These are phyloP conservation scores for Aurifilum marmelostoma DNA, from an alignment of 2,329 filamentous ascomycete species.

Conservation along the genomic window DNA sequence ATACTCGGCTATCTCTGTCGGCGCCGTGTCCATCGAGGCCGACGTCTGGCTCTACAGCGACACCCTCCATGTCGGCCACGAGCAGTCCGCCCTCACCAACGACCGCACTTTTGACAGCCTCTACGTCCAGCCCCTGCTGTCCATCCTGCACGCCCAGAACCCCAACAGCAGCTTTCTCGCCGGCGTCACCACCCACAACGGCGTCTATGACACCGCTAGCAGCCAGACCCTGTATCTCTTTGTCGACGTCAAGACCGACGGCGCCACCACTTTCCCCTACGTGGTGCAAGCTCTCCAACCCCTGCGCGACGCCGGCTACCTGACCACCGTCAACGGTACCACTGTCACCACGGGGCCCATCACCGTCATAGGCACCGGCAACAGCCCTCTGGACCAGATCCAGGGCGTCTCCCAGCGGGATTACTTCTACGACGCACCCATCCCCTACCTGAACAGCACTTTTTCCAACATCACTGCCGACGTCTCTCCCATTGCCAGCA, in stretches of 20 bases:
- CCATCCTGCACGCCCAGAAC: conserved; percentile 58
- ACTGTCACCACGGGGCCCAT: conserved; percentile 56
- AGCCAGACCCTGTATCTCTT: conserved; percentile 61
- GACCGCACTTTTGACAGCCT: conserved; percentile 61
- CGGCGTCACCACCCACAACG: conserved; percentile 43
- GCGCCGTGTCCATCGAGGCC: conserved; percentile 67
- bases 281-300: conserved; percentile 58
- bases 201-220: conserved; percentile 58
- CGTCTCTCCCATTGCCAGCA: conserved; percentile 36
- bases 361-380: conserved; percentile 69
- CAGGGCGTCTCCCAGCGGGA: conserved; percentile 60
- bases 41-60: conserved; percentile 65
- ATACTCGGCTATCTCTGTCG: conserved; percentile 61
- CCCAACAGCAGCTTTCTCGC: conserved; percentile 49
- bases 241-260: conserved; percentile 68
- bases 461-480: conserved; percentile 34
- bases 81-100: conserved; percentile 52
- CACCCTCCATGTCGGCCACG: conserved; percentile 67
- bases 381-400: conserved; percentile 59
- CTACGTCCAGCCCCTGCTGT: conserved; percentile 65
- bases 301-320: conserved; percentile 58
- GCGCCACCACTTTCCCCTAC: conserved; percentile 52
- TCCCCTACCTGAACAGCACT: conserved; percentile 31
- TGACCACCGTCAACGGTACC: conserved; percentile 54
- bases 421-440: conserved; percentile 38